Evolutionary conservation across 129 eudicot species (phyloP).

Genomic region (Oenanthe sinensis): DNA sequence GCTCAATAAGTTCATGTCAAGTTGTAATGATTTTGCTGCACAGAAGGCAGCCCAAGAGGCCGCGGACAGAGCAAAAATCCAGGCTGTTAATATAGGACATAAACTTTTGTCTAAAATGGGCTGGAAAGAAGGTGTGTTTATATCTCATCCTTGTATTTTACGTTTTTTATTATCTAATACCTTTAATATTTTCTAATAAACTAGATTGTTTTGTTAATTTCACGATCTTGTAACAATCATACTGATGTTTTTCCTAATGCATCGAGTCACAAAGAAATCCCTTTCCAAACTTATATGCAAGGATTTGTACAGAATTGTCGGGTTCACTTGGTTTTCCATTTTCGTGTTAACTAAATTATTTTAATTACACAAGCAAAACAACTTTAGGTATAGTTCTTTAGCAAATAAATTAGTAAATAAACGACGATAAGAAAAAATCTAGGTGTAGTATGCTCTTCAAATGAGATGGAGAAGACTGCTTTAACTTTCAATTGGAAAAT

Average conservation of each 20-base stretch:
- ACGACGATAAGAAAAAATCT: too few species aligned
- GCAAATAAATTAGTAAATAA: neutral
- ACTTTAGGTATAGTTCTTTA: neutral
- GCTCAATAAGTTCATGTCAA: conserved; percentile 56
- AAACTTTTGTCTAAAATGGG: conserved; percentile 73
- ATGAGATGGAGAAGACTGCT: neutral
- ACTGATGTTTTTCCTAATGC: neutral
- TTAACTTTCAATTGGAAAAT: neutral
- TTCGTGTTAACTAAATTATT: neutral
- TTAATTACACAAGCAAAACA: neutral
- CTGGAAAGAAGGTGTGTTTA: conserved; percentile 66
- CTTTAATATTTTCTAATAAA: neutral
- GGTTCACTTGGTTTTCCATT: neutral
- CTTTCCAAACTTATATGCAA: neutral
- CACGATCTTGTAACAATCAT: neutral
- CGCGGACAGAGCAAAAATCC: conserved; percentile 47
- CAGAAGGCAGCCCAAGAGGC: conserved; percentile 44
- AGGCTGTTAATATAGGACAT: conserved; percentile 77
- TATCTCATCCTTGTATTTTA: neutral
- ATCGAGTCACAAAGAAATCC: neutral
- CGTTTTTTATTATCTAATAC: neutral
- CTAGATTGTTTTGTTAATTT: neutral
- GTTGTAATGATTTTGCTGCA: conserved; percentile 50
- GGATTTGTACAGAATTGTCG: neutral
- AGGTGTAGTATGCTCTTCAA: neutral